These are phyloP conservation scores for Solanum tarijense DNA, from an alignment of 257 asterid species.

Conservation along the genomic window DNA sequence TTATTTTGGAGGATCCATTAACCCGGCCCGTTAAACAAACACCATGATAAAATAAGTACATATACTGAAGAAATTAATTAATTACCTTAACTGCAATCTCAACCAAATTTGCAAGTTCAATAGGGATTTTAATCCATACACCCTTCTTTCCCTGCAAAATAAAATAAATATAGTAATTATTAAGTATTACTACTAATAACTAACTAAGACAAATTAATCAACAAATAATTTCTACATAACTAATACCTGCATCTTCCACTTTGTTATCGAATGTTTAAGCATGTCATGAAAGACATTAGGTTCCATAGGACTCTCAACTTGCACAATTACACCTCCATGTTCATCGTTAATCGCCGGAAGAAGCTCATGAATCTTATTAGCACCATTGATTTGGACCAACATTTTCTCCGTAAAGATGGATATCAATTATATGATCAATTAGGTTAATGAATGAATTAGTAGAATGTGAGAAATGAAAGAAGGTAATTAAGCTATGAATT, in stretches of 20 bases:
- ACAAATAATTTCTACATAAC: background rate
- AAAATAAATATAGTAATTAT: background rate
- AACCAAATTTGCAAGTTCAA: slow-evolving; percentile 46
- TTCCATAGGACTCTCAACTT: slow-evolving; percentile 46
- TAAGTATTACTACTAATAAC: background rate
- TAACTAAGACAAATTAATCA: background rate
- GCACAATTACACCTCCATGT: slow-evolving; percentile 55
- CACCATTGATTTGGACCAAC: slow-evolving; percentile 17
- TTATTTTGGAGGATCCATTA: background rate
- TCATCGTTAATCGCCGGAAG: slow-evolving; percentile 52
- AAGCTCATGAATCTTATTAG: background rate
- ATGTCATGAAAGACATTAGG: slow-evolving; percentile 25
- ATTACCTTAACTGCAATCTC: slow-evolving; percentile 55
- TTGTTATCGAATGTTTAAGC: slow-evolving; percentile 38
- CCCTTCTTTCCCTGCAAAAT: slow-evolving; percentile 66
- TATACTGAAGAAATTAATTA: background rate
- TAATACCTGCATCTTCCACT: slow-evolving; percentile 63
- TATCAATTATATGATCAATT: background rate
- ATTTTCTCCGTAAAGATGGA: slow-evolving; percentile 30
- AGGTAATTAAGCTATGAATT: background rate
- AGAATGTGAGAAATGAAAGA: background rate
- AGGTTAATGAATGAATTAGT: background rate
- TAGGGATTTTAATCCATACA: slow-evolving; percentile 65
- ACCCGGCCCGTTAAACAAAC: background rate
- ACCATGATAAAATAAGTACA: background rate